Conservation (phyloP, 2,329 filamentous ascomycete genomes). For the Fusarium graminum region DNA sequence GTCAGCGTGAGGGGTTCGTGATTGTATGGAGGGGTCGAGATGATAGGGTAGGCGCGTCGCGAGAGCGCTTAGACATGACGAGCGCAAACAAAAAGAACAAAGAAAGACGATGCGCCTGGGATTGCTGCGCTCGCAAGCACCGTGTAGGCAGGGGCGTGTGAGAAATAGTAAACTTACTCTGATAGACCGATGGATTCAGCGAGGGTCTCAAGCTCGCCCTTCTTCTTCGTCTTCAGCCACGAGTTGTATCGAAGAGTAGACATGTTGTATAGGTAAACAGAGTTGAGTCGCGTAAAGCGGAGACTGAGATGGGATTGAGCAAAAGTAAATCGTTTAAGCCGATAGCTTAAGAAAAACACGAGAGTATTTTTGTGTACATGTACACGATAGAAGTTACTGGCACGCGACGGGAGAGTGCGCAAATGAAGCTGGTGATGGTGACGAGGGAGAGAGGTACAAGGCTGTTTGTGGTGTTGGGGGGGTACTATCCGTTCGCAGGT, state of each 20-base stretch:
- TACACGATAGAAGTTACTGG: slow-evolving; percentile 3
- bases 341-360: not conserved
- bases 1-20: slow-evolving; percentile 34
- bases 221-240: slow-evolving; percentile 86
- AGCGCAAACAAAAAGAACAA: slow-evolving; percentile 37
- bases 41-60: slow-evolving; percentile 38
- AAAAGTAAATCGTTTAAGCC: not conserved
- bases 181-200: slow-evolving; percentile 77
- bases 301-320: slow-evolving; percentile 6
- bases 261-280: slow-evolving; percentile 34
- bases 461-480: slow-evolving; percentile 34
- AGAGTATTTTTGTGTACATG: not conserved
- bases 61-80: slow-evolving; percentile 30
- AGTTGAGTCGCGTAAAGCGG: slow-evolving; percentile 48
- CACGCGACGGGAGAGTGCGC: slow-evolving; percentile 10
- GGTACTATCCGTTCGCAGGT: slow-evolving; percentile 9
- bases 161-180: slow-evolving; percentile 68
- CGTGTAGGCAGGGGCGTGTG: not conserved
- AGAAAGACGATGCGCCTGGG: slow-evolving; percentile 19
- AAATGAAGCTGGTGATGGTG: slow-evolving; percentile 35
- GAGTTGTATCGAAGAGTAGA: slow-evolving; percentile 63
- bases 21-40: slow-evolving; percentile 26
- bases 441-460: slow-evolving; percentile 31
- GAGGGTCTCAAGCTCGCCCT: slow-evolving; percentile 81
- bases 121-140: slow-evolving; percentile 6